Base-by-base conservation (phyloP, 2,329 filamentous ascomycete genomes). In the Fusarium guadeloupense region DNA sequence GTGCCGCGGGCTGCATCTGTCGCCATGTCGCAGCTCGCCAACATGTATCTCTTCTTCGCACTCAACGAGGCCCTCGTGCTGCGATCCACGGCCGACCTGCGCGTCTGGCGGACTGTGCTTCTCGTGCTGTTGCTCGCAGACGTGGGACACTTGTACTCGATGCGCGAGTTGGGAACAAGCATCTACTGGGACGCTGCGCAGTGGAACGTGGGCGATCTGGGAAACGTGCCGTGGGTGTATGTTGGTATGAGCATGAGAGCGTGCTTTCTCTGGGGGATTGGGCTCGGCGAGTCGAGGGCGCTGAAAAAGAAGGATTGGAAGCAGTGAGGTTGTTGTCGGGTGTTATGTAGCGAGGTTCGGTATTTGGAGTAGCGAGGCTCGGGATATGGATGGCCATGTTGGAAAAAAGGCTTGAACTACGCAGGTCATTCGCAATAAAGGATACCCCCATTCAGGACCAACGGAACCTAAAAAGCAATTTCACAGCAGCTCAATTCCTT, bases 31-130 rank as follows among this genome's bases (percentile, higher is more conserved):
- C 91, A 94, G 76, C 83, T 94, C 26, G 89, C 89, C 37, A 93
- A 92, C 75, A 80, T 93, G 60, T 94, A 93, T 76, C 75, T 93
- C 33, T 83, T 91, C 54, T 91, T 93, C 74, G 86, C 89, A 50
- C 76, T 94, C 69, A 92, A 90, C 76, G 90, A 95, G 76, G 89
- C 89, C 3, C 76, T 92, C 20, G 87, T 94, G 12, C 81, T 94
- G 62, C 87, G 91, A 35, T 81, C 84, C 14, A 91, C 90, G 7
- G 77, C 78, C 43, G 87, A 93, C 76, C 70, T 88, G 28, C 79
- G 80, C 20, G 90, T 94, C 53, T 94, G 91, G 91, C 81, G 78
- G 63, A 80, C 84, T 1, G 80, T 93, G 21, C 78, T 93, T 5
- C 76, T 89, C 39, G 87, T 83, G 31, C 77, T 93, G 54, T 80